Conservation (phyloP, 2,329 filamentous ascomycete species). For the Fusarium cicatricum region DNA sequence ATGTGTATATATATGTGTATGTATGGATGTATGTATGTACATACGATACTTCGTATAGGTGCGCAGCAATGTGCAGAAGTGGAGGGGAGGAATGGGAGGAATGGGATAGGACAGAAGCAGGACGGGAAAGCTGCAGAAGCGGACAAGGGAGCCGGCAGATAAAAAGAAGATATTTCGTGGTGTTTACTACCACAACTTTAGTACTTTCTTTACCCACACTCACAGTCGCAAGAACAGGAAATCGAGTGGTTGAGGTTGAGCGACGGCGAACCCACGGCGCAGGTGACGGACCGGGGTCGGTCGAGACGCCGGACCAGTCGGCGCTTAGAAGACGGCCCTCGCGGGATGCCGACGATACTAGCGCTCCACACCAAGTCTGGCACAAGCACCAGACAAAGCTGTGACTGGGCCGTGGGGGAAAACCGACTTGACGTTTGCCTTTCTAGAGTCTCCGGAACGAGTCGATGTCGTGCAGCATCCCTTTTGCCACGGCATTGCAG, state of each 20-base stretch:
- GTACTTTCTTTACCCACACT: too few relatives aligned
- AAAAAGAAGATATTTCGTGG: constrained; percentile 15
- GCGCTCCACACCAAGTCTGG: constrained; percentile 38
- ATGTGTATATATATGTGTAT: constrained; percentile 35
- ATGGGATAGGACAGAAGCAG: constrained; percentile 37
- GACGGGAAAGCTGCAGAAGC: constrained; percentile 35
- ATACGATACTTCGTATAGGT: constrained; percentile 34
- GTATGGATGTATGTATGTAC: constrained; percentile 36
- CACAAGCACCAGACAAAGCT: constrained; percentile 11
- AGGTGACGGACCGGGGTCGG: constrained; percentile 47
- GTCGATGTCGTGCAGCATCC: constrained; percentile 51
- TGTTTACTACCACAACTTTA: too few relatives aligned
- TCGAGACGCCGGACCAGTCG: constrained; percentile 45
- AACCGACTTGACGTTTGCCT: constrained; percentile 28
- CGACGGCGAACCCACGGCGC: constrained; percentile 38
- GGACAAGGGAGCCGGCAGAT: constrained; percentile 37
- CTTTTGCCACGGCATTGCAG: constrained; percentile 44
- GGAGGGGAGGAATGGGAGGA: constrained; percentile 13
- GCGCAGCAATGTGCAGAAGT: constrained; percentile 21
- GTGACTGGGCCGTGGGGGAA: constrained; percentile 31
- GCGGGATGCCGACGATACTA: constrained; percentile 31
- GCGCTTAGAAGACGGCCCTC: constrained; percentile 45
- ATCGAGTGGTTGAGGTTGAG: constrained; percentile 40
- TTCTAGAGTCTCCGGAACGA: constrained; percentile 42
- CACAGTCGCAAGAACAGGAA: too few relatives aligned